Evolutionary conservation across 345 rosid species (phyloP).

Genomic region (Eucalyptus sp.): DNA sequence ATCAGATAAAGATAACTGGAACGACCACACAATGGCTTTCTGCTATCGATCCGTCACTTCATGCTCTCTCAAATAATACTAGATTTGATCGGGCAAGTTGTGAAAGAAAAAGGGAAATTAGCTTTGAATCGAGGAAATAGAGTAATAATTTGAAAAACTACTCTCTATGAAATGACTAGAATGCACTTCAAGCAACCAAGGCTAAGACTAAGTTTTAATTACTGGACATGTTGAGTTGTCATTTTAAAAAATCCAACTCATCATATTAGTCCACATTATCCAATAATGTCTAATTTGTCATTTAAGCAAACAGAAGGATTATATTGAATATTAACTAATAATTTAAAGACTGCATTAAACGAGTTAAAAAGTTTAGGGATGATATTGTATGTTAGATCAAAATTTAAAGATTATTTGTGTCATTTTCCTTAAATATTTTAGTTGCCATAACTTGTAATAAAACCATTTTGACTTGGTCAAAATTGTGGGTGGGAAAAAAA

Average conservation of each 20-base stretch:
- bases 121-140: neutral
- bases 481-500: neutral
- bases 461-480: neutral
- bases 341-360: rapidly evolving
- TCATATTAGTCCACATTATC: neutral
- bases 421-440: neutral
- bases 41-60: neutral
- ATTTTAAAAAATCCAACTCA: neutral
- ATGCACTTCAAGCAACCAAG: neutral
- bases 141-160: neutral
- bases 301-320: neutral
- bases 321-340: neutral
- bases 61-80: neutral
- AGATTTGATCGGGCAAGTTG: neutral
- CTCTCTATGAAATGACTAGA: neutral
- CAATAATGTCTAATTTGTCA: neutral
- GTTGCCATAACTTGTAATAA: neutral
- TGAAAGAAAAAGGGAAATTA: neutral
- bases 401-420: neutral
- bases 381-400: neutral
- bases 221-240: neutral
- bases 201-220: neutral
- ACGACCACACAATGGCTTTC: neutral
- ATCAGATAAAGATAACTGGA: neutral
- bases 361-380: neutral